Conservation (phyloP, 169 alveolate genomes). For the Babesia gibsoni region DNA sequence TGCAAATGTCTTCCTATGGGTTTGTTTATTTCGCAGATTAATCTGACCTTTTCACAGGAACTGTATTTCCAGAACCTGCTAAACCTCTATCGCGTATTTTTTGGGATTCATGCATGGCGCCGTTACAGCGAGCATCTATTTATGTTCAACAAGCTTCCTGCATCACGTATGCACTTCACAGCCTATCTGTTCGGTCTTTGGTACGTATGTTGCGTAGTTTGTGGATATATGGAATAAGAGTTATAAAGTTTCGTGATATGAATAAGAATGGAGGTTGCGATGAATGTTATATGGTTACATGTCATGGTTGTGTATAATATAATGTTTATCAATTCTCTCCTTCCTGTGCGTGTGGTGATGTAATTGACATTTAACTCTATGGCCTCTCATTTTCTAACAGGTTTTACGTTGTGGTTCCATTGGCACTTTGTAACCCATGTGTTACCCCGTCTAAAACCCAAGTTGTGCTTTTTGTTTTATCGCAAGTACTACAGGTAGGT, state of each 20-base stretch:
- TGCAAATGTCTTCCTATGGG: conserved; percentile 54
- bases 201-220: conserved; percentile 36
- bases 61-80: neutral
- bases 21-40: conserved; percentile 8
- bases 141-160: conserved; percentile 56
- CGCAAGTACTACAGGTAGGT: conserved; percentile 26
- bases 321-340: no score
- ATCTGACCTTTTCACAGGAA: neutral
- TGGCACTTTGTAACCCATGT: conserved; percentile 17
- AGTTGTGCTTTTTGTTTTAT: neutral
- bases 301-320: no score
- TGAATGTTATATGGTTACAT: no score
- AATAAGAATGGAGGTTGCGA: no score
- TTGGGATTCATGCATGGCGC: conserved; percentile 60
- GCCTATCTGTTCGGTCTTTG: conserved; percentile 70
- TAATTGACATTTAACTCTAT: no score
- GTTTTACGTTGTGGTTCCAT: conserved; percentile 10
- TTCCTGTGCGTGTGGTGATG: no score
- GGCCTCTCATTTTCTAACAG: conserved; percentile 2
- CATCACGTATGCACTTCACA: conserved; percentile 65
- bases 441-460: neutral
- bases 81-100: conserved; percentile 54
- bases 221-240: neutral
- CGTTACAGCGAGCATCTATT: conserved; percentile 65
- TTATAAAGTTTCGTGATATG: no score